These are phyloP conservation scores for Monosporozyma aerobia DNA, from an alignment of 805 yeast species.

Conservation along the genomic window DNA sequence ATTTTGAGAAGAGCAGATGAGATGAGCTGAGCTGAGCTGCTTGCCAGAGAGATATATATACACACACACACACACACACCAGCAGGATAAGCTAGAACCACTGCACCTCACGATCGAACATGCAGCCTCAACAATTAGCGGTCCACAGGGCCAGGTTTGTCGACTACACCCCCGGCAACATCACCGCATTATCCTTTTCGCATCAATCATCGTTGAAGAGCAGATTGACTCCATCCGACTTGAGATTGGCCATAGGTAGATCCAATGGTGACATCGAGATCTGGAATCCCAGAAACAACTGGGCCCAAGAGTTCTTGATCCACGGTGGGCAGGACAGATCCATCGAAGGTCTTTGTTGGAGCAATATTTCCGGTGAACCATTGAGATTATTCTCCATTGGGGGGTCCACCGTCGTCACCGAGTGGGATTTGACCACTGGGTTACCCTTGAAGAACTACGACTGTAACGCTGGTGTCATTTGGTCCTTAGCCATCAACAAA, in stretches of 20 bases:
- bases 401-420: slow-evolving; percentile 83
- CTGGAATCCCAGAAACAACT: slow-evolving; percentile 78
- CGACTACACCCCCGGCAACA: slow-evolving; percentile 76
- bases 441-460: slow-evolving; percentile 67
- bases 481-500: slow-evolving; percentile 71
- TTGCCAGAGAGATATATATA: too few species aligned
- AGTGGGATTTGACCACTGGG: slow-evolving; percentile 79
- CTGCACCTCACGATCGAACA: neutral
- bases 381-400: slow-evolving; percentile 86
- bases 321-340: slow-evolving; percentile 78
- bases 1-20: neutral
- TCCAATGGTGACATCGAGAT: slow-evolving; percentile 92
- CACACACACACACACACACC: neutral
- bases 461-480: slow-evolving; percentile 86
- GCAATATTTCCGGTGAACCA: slow-evolving; percentile 37
- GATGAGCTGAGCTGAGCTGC: neutral
- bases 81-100: neutral
- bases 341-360: slow-evolving; percentile 86
- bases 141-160: slow-evolving; percentile 87
- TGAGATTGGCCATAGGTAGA: slow-evolving; percentile 83
- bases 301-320: slow-evolving; percentile 70
- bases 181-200: slow-evolving; percentile 75
- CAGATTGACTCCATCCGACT: slow-evolving; percentile 41
- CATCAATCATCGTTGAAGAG: slow-evolving; percentile 38
- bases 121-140: slow-evolving; percentile 1